phyloP scores from a whole-genome alignment of 2,329 filamentous ascomycete species.

The Trichophyton mentagrophytes region DNA sequence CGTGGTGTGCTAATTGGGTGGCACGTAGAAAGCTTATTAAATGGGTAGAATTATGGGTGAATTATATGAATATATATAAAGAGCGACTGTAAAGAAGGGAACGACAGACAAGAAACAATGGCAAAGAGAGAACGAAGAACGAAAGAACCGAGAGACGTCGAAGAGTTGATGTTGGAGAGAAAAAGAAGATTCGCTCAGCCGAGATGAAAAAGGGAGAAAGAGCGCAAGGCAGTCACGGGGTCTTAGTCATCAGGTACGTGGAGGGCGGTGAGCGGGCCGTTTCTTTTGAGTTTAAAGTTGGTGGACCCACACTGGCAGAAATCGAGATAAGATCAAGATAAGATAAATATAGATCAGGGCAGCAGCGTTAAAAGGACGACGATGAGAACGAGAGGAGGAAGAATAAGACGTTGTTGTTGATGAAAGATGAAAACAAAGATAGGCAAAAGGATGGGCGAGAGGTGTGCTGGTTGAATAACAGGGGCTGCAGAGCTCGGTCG shows the following conservation, averaged over 20 bases:
- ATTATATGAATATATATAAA: constrained; percentile 4
- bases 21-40: constrained; percentile 3
- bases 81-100: constrained; percentile 1
- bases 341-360: not conserved
- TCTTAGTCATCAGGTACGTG: constrained; percentile 1
- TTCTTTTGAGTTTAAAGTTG: not conserved
- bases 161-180: not conserved
- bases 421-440: not conserved
- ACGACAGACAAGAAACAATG: not conserved
- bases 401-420: no score
- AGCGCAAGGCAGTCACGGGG: constrained; percentile 1
- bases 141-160: not conserved
- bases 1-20: not conserved
- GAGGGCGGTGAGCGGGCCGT: constrained; percentile 3
- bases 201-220: not conserved
- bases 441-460: not conserved
- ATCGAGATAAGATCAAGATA: constrained; percentile 1
- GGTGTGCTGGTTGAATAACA: not conserved
- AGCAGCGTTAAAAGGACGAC: not conserved
- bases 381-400: not conserved
- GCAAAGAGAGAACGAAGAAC: not conserved
- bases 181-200: not conserved
- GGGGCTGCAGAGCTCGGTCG: not conserved
- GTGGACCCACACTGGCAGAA: not conserved
- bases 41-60: constrained; percentile 2